Percentiles rank a stretch among this genome's conserved stretches.
phyloP scores from a whole-genome alignment of 2,329 filamentous ascomycete genomes.

The Pezicula radicicola region DNA sequence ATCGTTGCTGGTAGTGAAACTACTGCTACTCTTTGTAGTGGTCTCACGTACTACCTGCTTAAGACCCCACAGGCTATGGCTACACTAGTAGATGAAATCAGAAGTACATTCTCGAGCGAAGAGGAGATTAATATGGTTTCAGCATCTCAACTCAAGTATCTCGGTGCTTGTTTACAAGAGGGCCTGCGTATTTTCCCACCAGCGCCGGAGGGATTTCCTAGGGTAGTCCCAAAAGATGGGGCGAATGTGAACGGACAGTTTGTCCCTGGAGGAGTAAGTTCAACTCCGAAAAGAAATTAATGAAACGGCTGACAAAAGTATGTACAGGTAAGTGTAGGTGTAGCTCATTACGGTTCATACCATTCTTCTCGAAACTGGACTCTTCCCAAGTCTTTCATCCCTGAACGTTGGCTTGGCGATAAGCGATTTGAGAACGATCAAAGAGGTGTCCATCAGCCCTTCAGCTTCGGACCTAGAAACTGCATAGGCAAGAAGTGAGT shows the following conservation, averaged over 20 bases:
- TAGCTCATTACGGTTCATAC: background rate
- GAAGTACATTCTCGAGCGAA: conserved; percentile 23
- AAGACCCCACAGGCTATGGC: background rate
- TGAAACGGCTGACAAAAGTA: background rate
- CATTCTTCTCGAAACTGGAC: background rate
- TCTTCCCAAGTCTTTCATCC: conserved; percentile 20
- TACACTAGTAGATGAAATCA: conserved; percentile 24
- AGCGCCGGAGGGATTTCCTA: background rate
- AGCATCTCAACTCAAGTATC: conserved; percentile 19
- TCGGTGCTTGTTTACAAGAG: conserved; percentile 33
- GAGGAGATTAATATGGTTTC: conserved; percentile 24
- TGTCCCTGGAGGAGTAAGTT: background rate
- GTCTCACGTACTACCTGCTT: background rate
- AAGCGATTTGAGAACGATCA: conserved; percentile 4
- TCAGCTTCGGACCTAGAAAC: conserved; percentile 8
- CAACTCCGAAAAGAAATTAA: no score
- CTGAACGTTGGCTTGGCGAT: conserved; percentile 27
- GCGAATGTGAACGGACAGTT: background rate
- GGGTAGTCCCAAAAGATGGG: background rate
- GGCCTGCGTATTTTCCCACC: background rate
- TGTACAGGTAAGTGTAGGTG: background rate
- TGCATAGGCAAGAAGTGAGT: conserved; percentile 8
- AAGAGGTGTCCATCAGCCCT: conserved; percentile 3
- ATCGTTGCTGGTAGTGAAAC: conserved; percentile 2
- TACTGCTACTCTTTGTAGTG: background rate